Evolutionary conservation across 108 stramenopile genomes (phyloP).

Genomic region (Nannochloropsis gaditana): DNA sequence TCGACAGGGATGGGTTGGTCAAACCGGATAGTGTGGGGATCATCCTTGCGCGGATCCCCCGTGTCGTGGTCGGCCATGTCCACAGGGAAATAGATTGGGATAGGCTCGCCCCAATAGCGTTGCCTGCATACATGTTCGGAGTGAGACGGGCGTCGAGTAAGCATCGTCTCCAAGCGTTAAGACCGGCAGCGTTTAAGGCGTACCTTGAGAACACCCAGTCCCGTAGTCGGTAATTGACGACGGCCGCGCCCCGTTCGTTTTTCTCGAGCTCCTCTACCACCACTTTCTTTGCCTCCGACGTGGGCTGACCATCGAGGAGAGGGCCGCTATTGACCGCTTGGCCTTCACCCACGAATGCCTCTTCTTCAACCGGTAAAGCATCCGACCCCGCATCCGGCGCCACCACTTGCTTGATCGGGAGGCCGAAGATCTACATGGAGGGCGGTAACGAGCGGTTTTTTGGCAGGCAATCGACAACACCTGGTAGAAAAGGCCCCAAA

Average conservation of each 20-base stretch:
- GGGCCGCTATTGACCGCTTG: slow-evolving; percentile 35
- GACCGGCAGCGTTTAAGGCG: neutral
- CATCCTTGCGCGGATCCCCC: slow-evolving; percentile 57
- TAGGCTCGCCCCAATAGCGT: slow-evolving; percentile 84
- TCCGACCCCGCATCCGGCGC: slow-evolving; percentile 20
- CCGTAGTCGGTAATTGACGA: slow-evolving; percentile 56
- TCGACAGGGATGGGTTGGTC: slow-evolving; percentile 86
- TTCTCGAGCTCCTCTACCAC: slow-evolving; percentile 30
- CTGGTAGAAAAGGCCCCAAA: too few relatives aligned
- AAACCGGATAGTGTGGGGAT: slow-evolving; percentile 69
- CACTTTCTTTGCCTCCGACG: slow-evolving; percentile 12
- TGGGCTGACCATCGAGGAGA: neutral
- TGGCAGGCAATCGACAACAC: too few relatives aligned
- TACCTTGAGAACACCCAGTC: neutral
- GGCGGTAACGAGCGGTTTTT: too few relatives aligned
- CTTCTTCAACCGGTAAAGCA: neutral
- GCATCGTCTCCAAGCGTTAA: neutral
- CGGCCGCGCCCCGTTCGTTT: neutral
- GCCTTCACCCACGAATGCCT: slow-evolving; percentile 29
- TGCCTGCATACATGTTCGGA: neutral
- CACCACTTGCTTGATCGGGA: slow-evolving; percentile 79
- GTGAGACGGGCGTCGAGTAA: neutral
- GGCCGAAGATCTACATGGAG: slow-evolving; percentile 54
- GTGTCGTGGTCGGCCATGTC: slow-evolving; percentile 67
- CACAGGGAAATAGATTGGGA: slow-evolving; percentile 96